A percentile compares a stretch with the other conserved stretches of the same genome.
Conservation (phyloP, 805 yeast species). For the Candida endomychidarum region DNA sequence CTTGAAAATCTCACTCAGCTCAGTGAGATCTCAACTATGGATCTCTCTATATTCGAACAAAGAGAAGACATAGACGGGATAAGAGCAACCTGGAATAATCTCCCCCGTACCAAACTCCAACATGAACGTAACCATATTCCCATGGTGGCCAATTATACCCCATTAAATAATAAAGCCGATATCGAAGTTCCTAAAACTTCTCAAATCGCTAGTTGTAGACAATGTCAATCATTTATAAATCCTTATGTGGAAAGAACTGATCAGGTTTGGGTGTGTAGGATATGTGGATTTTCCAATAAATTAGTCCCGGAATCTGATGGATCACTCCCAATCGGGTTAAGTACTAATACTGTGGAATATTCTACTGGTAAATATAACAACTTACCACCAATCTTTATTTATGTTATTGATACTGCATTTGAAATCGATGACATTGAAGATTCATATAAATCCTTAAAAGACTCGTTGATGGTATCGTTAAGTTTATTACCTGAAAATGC, state of each 20-base stretch:
- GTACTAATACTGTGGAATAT: slow-evolving; percentile 80
- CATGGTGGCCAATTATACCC: slow-evolving; percentile 93
- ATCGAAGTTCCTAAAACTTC: slow-evolving; percentile 57
- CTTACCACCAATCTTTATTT: slow-evolving; percentile 82
- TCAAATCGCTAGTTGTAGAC: slow-evolving; percentile 32
- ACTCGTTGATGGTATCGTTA: slow-evolving; percentile 63
- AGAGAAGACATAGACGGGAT: slow-evolving; percentile 47
- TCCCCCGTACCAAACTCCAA: slow-evolving; percentile 87
- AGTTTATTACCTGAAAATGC: slow-evolving; percentile 87
- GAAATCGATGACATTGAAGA: slow-evolving; percentile 80
- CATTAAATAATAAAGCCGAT: slow-evolving; percentile 76
- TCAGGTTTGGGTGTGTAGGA: slow-evolving; percentile 84
- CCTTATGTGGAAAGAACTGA: slow-evolving; percentile 76
- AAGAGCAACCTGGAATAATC: slow-evolving; percentile 57
- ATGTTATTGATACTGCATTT: slow-evolving; percentile 63
- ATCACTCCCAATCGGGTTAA: slow-evolving; percentile 68
- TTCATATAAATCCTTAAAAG: slow-evolving; percentile 79
- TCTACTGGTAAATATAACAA: slow-evolving; percentile 76
- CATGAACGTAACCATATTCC: slow-evolving; percentile 93
- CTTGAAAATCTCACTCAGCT: too few relatives aligned
- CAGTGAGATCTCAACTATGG: not conserved
- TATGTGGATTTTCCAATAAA: slow-evolving; percentile 75
- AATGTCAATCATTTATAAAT: slow-evolving; percentile 83
- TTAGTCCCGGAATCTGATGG: slow-evolving; percentile 40
- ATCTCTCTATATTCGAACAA: slow-evolving; percentile 27